phyloP scores from a whole-genome alignment of 225 moss, liverwort and hornwort genomes.

The Marchantia polymorpha region DNA sequence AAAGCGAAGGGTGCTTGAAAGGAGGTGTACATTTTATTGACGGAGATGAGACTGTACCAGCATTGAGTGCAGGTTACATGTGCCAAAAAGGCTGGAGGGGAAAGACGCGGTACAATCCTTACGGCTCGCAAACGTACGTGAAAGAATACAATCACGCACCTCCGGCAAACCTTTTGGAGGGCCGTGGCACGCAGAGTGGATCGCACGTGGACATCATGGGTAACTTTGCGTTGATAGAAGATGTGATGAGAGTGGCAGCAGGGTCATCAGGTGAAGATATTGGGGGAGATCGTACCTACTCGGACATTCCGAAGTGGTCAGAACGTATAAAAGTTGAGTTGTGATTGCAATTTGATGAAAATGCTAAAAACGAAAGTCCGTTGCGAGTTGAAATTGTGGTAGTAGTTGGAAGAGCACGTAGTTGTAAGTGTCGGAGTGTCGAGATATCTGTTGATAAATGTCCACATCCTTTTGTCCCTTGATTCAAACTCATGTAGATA shows the following conservation, averaged over 20 bases:
- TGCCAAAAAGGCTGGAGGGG: slow-evolving; percentile 82
- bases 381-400: not conserved
- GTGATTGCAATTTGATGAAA: slow-evolving; percentile 14
- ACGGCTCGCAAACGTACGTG: slow-evolving; percentile 55
- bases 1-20: slow-evolving; percentile 84
- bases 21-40: slow-evolving; percentile 92
- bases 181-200: slow-evolving; percentile 88
- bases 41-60: slow-evolving; percentile 91
- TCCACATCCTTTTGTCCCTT: not conserved
- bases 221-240: slow-evolving; percentile 92
- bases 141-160: slow-evolving; percentile 76
- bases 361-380: not conserved
- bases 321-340: slow-evolving; percentile 64
- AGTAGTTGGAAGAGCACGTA: not conserved
- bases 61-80: slow-evolving; percentile 82
- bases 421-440: not conserved
- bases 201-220: slow-evolving; percentile 94
- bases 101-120: slow-evolving; percentile 81
- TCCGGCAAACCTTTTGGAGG: slow-evolving; percentile 76
- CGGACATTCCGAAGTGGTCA: slow-evolving; percentile 68
- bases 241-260: slow-evolving; percentile 67
- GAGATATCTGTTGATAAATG: not conserved
- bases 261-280: slow-evolving; percentile 70
- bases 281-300: slow-evolving; percentile 67
- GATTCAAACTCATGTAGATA: not conserved